Conservation (phyloP, 176 grass and related monocot species). For the Dendrocalamus sinicus region DNA sequence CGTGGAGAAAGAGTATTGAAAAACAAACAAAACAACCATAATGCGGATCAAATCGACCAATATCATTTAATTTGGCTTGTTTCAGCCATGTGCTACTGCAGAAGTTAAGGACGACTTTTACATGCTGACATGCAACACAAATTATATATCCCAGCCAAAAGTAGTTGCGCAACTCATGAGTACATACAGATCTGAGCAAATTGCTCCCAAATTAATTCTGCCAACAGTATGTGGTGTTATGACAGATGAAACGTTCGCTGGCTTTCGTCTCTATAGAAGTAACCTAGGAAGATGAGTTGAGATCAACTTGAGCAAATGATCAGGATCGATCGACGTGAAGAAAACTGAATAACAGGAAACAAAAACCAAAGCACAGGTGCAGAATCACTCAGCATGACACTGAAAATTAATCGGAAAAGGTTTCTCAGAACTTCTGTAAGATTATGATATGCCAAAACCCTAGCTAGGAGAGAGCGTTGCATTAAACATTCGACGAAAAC, state of each 20-base stretch:
- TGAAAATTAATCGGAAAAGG: background rate
- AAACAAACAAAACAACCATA: background rate
- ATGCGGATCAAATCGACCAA: background rate
- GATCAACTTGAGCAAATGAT: background rate
- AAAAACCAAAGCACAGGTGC: background rate
- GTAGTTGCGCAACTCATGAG: background rate
- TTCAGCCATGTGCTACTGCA: conserved; percentile 1
- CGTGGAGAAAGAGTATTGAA: background rate
- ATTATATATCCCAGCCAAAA: conserved; percentile 14
- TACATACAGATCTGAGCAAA: background rate
- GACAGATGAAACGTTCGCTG: background rate
- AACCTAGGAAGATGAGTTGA: background rate
- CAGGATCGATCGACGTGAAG: background rate
- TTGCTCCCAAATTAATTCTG: background rate
- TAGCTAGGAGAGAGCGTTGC: background rate
- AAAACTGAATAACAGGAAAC: background rate
- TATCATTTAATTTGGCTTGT: background rate
- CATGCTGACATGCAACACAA: conserved; percentile 8
- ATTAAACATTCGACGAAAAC: background rate
- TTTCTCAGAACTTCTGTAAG: background rate
- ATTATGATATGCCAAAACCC: background rate
- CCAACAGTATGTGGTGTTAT: background rate
- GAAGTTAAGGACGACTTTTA: background rate
- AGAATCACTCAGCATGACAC: background rate
- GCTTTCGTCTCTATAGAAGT: background rate